phyloP scores from a whole-genome alignment of 2,329 filamentous ascomycete genomes.

The Scleromitrula shiraiana region DNA sequence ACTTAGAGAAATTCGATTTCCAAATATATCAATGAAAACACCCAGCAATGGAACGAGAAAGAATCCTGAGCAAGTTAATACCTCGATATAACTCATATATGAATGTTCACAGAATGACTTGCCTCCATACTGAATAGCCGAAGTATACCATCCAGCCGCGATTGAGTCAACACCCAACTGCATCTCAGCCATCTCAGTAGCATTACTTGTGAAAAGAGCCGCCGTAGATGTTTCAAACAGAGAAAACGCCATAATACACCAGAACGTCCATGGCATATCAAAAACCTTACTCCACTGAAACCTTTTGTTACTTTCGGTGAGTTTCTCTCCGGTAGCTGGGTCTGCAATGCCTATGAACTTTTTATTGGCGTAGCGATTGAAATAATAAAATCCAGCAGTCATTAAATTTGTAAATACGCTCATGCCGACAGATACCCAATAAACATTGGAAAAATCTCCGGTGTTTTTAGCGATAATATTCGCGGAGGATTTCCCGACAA shows the following conservation, averaged over 20 bases:
- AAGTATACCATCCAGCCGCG: slow-evolving; percentile 52
- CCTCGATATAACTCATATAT: background rate
- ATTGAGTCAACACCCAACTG: slow-evolving; percentile 47
- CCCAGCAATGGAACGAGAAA: slow-evolving; percentile 48
- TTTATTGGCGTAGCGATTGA: slow-evolving; percentile 37
- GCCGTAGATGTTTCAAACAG: slow-evolving; percentile 52
- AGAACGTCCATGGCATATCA: slow-evolving; percentile 51
- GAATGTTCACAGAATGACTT: background rate
- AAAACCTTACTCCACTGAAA: slow-evolving; percentile 49
- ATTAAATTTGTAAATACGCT: slow-evolving; percentile 53
- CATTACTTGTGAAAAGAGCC: slow-evolving; percentile 46
- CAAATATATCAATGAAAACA: slow-evolving; percentile 40
- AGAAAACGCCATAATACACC: slow-evolving; percentile 46
- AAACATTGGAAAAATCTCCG: slow-evolving; percentile 54
- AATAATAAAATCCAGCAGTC: slow-evolving; percentile 46
- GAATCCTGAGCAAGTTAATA: slow-evolving; percentile 34
- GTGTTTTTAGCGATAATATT: slow-evolving; percentile 40
- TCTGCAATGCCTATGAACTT: slow-evolving; percentile 29
- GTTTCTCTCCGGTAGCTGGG: slow-evolving; percentile 47
- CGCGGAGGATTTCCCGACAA: slow-evolving; percentile 51
- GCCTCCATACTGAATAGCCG: slow-evolving; percentile 46
- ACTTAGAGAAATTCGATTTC: slow-evolving; percentile 42
- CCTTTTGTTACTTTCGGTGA: slow-evolving; percentile 52
- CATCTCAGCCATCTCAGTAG: slow-evolving; percentile 53
- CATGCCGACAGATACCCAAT: slow-evolving; percentile 55